Base-by-base conservation (phyloP, 202 grass and related monocot species). In the Cymbopogon flexuosus region DNA sequence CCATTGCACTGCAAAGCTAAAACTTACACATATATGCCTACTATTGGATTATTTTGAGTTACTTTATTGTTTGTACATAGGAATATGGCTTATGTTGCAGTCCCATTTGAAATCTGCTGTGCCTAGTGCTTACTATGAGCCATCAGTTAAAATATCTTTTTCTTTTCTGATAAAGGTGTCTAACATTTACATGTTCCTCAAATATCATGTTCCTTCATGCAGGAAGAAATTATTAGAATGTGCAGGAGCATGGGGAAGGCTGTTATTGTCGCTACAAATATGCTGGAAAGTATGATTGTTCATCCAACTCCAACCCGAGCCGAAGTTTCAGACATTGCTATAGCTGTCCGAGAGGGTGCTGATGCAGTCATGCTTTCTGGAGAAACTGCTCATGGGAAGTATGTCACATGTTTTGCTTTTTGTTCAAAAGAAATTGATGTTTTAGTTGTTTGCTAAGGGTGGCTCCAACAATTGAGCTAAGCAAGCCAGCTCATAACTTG, bases 201-300 rank as follows among this genome's bases (percentile, higher is more conserved):
- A 82, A 61, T 81, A 72, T 23, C 8, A 58, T 77, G 22, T 81
- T 47, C 78, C 39, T 59, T 81, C 21, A 2, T 81, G 80, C 82
- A 99, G 96, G 96, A 99, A 87, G 96, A 99, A 78, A 99, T 99
- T 75, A 99, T 99, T 86, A 91, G 93, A 84, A 85, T 84, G 77
- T 99, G 96, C 82, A 91, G 96, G 73, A 96, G 96, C 83, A 99
- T 99, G 96, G 96, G 92, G 65, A 99, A 99, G 82, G 85, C 96
- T 82, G 96, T 99, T 68, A 96, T 99, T 83, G 96, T 99, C 10
- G 96, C 96, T 58, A 99, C 92, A 51, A 99, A 99, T 90, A 99
- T 99, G 96, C 81, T 99, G 40, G 96, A 99, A 86, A 99, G 96
- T 86, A 99, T 99, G 96, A 99, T 99, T 70, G 87, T 99, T 81